Evolutionary conservation across 176 grass and related monocot genomes (phyloP).

Genomic region (Aegilops bicornis): DNA sequence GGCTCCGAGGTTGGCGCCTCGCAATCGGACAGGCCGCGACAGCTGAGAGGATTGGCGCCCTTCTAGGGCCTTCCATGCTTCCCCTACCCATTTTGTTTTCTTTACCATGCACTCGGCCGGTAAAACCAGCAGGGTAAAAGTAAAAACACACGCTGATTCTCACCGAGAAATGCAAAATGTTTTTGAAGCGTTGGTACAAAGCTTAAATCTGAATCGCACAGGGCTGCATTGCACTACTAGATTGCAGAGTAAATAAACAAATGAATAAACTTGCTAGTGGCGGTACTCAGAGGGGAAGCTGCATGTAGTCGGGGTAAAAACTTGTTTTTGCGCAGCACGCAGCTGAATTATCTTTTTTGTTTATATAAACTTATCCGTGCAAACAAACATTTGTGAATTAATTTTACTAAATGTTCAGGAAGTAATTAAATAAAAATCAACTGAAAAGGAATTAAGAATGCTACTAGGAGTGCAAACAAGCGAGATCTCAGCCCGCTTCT

Average conservation of each 20-base stretch:
- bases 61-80: conserved; percentile 23
- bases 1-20: conserved; percentile 18
- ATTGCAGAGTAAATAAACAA: background rate
- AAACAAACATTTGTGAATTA: too few relatives aligned
- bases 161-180: background rate
- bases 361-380: too few relatives aligned
- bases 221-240: background rate
- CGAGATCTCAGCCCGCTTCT: too few relatives aligned
- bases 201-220: background rate
- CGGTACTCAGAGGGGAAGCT: too few relatives aligned
- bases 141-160: background rate
- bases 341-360: too few relatives aligned
- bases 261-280: too few relatives aligned
- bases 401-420: too few relatives aligned
- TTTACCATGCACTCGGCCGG: background rate
- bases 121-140: background rate
- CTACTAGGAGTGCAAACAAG: too few relatives aligned
- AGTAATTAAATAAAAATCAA: too few relatives aligned
- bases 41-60: conserved; percentile 22
- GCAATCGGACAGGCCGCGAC: background rate
- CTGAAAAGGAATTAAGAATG: too few relatives aligned
- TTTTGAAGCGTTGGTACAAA: background rate
- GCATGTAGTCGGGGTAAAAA: background rate
- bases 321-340: background rate
- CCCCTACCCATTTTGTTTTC: too few relatives aligned